Evolutionary conservation across 2,329 filamentous ascomycete genomes (phyloP), one percentile per base, ranked within the genome.

Genomic region (Lanzia echinophila): DNA sequence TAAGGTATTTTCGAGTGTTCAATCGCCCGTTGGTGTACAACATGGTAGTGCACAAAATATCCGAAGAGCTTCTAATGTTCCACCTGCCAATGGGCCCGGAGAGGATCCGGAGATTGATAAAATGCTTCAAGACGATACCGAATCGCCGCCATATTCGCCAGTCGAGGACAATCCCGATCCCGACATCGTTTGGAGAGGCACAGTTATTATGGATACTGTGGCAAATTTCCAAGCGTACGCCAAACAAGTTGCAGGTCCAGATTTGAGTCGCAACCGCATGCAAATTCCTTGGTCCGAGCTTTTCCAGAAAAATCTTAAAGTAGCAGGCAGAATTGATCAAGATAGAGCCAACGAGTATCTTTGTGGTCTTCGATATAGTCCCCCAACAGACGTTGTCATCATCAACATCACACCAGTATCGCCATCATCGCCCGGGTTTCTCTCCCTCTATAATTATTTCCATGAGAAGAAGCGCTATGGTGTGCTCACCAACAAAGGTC

Each of bases 41-140:
- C 49, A 69, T 68, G 45, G 72, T 65, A 72, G 55, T 72, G 69
- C 58, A 31, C 20, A 53, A 24, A 36, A 56, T 51, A 74, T 75
- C 39, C 73, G 76, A 44, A 70, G 74, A 41, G 62, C 67, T 73
- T 13, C 70, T n/a, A 61, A 62, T 39, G 61, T 56, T n/a, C 63
- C 62, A 10, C 67, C 65, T n/a, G 56, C 74, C 6, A 72, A 74
- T 53, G 81, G 83, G 1, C 79, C 85, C 1, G 86, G 82, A 15
- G 82, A 87, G 13, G 92, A 99, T 68, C 81, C 88, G 2, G 94
- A 97, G 56, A 88, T 99, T 19, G 94, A 99, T 68, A 83, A 90
- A 39, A 76, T 99, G 62, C 79, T 97, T 7, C 82, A 91, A 63
- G 90, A 88, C 56, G 87, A 88, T 53, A 87, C 87, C 45, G 81